These are phyloP conservation scores for Marsdenia floribunda DNA, from an alignment of 257 asterid genomes.

Conservation along the genomic window DNA sequence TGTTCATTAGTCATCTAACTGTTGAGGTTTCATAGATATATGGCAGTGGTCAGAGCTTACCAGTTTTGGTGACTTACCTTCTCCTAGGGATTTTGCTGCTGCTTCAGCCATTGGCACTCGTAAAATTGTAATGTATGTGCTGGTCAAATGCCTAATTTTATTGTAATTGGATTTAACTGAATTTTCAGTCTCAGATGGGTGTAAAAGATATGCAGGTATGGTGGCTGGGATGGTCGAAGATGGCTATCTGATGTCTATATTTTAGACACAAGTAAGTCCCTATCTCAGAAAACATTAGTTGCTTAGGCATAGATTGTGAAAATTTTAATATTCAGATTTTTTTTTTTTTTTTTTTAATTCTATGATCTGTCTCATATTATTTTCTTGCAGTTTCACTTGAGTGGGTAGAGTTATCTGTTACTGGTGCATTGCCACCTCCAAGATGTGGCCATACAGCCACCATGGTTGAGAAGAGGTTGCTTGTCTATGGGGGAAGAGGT, in stretches of 20 bases:
- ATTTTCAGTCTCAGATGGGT: conserved; percentile 18
- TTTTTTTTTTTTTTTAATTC: too few relatives aligned
- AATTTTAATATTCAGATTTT: not conserved
- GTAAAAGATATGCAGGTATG: conserved; percentile 58
- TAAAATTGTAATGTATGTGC: conserved; percentile 81
- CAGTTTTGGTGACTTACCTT: conserved; percentile 96
- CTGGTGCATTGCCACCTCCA: conserved; percentile 86
- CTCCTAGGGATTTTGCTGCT: conserved; percentile 93
- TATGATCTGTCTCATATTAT: not conserved
- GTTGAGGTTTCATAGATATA: conserved; percentile 44
- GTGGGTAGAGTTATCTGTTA: conserved; percentile 82
- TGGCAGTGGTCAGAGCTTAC: conserved; percentile 99
- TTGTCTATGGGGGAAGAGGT: conserved; percentile 99
- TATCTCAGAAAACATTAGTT: not conserved
- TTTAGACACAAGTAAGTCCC: conserved; percentile 73
- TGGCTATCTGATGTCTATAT: conserved; percentile 95
- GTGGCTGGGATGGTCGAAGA: conserved; percentile 99
- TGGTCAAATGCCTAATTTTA: conserved; percentile 8
- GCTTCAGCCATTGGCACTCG: conserved; percentile 89
- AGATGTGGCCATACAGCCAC: conserved; percentile 99
- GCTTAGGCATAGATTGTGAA: not conserved
- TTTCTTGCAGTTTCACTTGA: conserved; percentile 81
- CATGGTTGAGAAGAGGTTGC: conserved; percentile 94
- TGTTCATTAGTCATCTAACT: conserved; percentile 15
- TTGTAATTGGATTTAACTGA: conserved; percentile 17